These are phyloP conservation scores for Eucalyptus tenuipes DNA, from an alignment of 345 rosid genomes.

Conservation along the genomic window DNA sequence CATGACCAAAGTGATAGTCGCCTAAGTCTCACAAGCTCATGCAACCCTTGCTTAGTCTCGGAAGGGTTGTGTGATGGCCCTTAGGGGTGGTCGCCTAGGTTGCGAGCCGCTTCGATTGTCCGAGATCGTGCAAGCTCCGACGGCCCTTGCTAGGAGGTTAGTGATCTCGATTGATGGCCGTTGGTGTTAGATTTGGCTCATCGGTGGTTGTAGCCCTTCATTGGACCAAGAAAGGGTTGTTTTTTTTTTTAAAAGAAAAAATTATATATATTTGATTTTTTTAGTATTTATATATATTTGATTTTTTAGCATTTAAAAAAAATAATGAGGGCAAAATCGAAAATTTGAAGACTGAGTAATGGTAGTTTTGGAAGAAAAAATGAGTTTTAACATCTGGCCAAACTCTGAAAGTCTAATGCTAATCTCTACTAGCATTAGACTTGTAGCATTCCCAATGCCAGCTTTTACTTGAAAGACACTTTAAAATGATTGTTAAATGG, in stretches of 20 bases:
- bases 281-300: too few species aligned
- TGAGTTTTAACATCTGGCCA: too few species aligned
- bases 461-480: too few species aligned
- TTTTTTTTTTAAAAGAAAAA: too few species aligned
- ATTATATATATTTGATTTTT: too few species aligned
- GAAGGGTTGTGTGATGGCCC: rapidly evolving
- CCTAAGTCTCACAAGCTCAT: rapidly evolving
- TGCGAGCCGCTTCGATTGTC: rapidly evolving
- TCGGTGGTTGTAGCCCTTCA: rapidly evolving
- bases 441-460: rapidly evolving
- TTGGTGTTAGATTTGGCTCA: rapidly evolving
- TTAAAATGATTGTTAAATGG: too few species aligned
- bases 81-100: too few species aligned
- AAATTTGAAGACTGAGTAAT: too few species aligned
- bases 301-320: too few species aligned
- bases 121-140: rapidly evolving
- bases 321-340: rapidly evolving
- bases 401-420: rapidly evolving
- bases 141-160: rapidly evolving
- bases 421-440: rapidly evolving
- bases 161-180: rapidly evolving
- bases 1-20: rapidly evolving
- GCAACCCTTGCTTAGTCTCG: rapidly evolving
- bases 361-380: too few species aligned
- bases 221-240: rapidly evolving